Evolutionary conservation across 2,329 filamentous ascomycete species (phyloP).

Genomic region (Capronia epimyces): DNA sequence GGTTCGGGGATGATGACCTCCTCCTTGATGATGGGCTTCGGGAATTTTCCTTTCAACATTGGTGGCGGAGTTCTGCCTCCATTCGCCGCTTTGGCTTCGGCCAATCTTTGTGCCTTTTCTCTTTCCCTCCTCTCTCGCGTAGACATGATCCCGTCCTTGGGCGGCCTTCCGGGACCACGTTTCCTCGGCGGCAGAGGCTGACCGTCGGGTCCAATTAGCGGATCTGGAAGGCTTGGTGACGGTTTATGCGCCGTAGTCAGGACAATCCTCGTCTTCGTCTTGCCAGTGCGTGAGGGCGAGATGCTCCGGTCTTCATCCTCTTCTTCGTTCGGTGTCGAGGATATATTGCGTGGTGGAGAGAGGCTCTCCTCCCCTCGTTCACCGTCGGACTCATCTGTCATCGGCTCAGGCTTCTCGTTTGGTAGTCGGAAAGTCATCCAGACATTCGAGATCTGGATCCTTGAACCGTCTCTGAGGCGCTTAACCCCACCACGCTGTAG

Average conservation of each 20-base stretch:
- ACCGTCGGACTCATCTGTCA: slow-evolving; percentile 23
- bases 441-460: slow-evolving; percentile 49
- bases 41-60: slow-evolving; percentile 31
- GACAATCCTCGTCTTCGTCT: slow-evolving; percentile 21
- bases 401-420: slow-evolving; percentile 13
- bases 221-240: slow-evolving; percentile 7
- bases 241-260: slow-evolving; percentile 13
- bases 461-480: slow-evolving; percentile 52
- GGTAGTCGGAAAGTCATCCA: slow-evolving; percentile 27
- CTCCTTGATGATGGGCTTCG: slow-evolving; percentile 29
- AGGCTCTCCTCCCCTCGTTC: slow-evolving; percentile 17
- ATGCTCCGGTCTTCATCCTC: slow-evolving; percentile 17
- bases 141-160: slow-evolving; percentile 63
- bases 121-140: slow-evolving; percentile 56
- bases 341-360: slow-evolving; percentile 9
- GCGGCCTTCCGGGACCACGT: slow-evolving; percentile 57
- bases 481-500: slow-evolving; percentile 44
- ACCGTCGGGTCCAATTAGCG: slow-evolving; percentile 21
- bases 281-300: slow-evolving; percentile 16
- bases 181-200: slow-evolving; percentile 36
- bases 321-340: slow-evolving; percentile 15
- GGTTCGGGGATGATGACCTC: slow-evolving; percentile 32
- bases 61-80: slow-evolving; percentile 43
- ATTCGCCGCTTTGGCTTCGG: slow-evolving; percentile 40
- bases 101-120: slow-evolving; percentile 49